Evolutionary conservation across 768 basidiomycete genomes (phyloP).

Genomic region (Suillus subluteus): DNA sequence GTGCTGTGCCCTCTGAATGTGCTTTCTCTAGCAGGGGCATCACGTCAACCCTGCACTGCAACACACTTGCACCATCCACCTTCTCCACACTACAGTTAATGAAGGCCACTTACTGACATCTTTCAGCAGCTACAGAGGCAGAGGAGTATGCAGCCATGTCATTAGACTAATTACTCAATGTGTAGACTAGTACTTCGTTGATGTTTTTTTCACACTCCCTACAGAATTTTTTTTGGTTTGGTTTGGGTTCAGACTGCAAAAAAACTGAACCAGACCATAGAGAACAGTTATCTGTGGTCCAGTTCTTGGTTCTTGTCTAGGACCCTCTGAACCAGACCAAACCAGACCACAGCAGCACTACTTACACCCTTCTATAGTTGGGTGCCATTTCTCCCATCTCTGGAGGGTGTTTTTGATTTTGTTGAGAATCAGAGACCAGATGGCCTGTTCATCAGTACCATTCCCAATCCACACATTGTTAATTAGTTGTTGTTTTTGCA

Average conservation of each 20-base stretch:
- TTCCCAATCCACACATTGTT: too few relatives aligned
- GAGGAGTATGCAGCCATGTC: not conserved
- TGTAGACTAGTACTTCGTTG: not conserved
- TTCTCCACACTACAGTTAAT: constrained; percentile 26
- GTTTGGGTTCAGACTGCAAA: too few relatives aligned
- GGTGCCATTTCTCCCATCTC: too few relatives aligned
- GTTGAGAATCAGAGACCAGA: too few relatives aligned
- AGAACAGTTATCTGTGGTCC: constrained; percentile 7
- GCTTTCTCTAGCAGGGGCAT: constrained; percentile 33
- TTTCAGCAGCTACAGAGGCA: constrained; percentile 22
- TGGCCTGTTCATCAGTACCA: too few relatives aligned
- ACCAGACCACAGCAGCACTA: not conserved
- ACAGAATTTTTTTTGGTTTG: too few relatives aligned
- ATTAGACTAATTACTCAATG: not conserved
- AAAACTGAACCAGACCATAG: not conserved
- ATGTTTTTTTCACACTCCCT: too few relatives aligned
- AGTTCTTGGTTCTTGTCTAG: not conserved
- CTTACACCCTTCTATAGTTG: too few relatives aligned
- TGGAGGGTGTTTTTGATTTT: too few relatives aligned
- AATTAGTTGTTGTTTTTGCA: too few relatives aligned
- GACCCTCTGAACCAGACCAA: not conserved
- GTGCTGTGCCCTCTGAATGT: constrained; percentile 26
- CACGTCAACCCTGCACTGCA: constrained; percentile 24
- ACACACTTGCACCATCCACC: constrained; percentile 24
- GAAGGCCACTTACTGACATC: constrained; percentile 32